Evolutionary conservation across 345 rosid genomes (phyloP), one percentile per base, ranked within the genome.

Genomic region (Euclidium syriacum): DNA sequence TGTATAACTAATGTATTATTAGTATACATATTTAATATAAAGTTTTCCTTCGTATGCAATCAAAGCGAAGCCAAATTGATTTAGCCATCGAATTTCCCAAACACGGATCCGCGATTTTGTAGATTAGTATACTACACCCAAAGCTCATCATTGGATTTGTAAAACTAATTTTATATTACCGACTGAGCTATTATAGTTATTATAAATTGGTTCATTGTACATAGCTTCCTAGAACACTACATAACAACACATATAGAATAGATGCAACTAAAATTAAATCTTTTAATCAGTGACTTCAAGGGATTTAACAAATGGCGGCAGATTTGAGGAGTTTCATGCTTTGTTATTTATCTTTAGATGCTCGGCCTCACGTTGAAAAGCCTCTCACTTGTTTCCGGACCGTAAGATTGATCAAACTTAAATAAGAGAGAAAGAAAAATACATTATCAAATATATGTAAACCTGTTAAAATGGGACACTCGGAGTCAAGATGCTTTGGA

Each of bases 101-200:
- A 64, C 8, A 64, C 42, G 30, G 43, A 64, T 64, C 52, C 26
- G 42, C 41, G 43, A 42, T 53, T 53, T 23, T 30, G 43, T 42
- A 27, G 53, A 65, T 46, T 43, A 25, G 43, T 42, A 27, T 53
- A 65, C 54, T 43, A 25, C 52, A 41, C 51, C 23, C 19, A 52
- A 41, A 52, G 35, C 35, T 52, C 12, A 30, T 52, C 43, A 64
- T 10, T 52, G 34, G 22, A 30, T 3, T 56, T 30, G 22, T 30
- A 30, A 29, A 41, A 20, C 60, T 1, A 54, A 20, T 30, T 29
- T 52, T 40, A 27, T 24, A 36, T 11, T 38, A 36, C 27, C 15
- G 10, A 49, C 24, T 35, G 16, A 1, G 33, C 10, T 36, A 10
- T 14, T 20, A 16, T 48, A 34, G 0, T 3, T 48, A 16, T 10